Percentiles rank a stretch among this genome's conserved stretches.
phyloP scores from a whole-genome alignment of 352 stramenopile species.

The Blastocystis sp. region DNA sequence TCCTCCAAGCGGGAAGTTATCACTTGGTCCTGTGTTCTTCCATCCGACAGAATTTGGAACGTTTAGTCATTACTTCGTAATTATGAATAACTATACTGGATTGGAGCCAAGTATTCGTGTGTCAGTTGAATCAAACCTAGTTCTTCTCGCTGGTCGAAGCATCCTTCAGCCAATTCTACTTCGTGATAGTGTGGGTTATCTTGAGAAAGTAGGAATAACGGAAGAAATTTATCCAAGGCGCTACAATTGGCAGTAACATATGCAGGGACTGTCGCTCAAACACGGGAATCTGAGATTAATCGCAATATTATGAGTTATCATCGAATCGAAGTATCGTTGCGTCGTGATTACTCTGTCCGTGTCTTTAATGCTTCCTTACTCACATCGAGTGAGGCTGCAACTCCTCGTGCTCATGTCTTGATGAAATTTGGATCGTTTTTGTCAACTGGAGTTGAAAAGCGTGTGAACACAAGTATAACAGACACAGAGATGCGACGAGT shows the following conservation, averaged over 20 bases:
- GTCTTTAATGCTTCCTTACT: constrained; percentile 6
- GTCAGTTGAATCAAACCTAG: background rate
- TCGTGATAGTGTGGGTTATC: background rate
- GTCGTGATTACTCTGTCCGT: background rate
- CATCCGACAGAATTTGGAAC: background rate
- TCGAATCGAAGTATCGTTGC: background rate
- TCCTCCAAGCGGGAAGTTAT: background rate
- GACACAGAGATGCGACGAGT: background rate
- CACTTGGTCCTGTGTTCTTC: constrained; percentile 10
- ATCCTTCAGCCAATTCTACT: constrained; percentile 22
- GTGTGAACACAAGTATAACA: background rate
- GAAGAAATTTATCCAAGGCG: background rate
- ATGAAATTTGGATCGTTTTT: background rate
- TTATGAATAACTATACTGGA: constrained; percentile 57
- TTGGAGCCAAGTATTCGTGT: background rate
- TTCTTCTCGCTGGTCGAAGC: background rate
- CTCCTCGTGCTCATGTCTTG: constrained; percentile 1
- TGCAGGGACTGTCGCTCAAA: background rate
- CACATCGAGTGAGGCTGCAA: background rate
- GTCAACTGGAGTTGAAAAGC: background rate
- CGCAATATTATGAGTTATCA: constrained; percentile 36
- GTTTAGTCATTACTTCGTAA: constrained; percentile 35
- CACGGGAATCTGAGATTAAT: background rate
- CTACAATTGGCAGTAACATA: background rate
- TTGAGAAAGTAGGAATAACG: background rate